phyloP scores from a whole-genome alignment of 1,139 yeast species.

The Pichia inconspicua region DNA sequence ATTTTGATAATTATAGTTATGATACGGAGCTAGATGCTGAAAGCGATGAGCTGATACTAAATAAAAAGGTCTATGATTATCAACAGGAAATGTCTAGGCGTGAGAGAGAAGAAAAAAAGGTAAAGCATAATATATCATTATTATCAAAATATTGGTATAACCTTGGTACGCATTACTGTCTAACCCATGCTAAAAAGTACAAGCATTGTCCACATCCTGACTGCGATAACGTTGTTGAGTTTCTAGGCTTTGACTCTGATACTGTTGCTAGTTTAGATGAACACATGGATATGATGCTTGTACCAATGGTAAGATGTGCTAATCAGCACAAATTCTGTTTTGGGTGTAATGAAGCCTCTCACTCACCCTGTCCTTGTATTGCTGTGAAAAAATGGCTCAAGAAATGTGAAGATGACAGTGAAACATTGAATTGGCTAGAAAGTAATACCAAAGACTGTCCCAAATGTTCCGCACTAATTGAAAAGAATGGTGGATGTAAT shows the following conservation, averaged over 20 bases:
- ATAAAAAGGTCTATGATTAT: slow-evolving; percentile 20
- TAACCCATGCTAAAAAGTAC: slow-evolving; percentile 38
- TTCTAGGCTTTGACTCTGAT: slow-evolving; percentile 31
- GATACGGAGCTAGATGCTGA: slow-evolving; percentile 8
- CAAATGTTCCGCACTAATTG: slow-evolving; percentile 46
- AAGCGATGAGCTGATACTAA: not conserved
- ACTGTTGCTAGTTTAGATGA: slow-evolving; percentile 30
- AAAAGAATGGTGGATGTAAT: slow-evolving; percentile 87
- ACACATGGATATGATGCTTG: slow-evolving; percentile 28
- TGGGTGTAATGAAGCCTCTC: slow-evolving; percentile 65
- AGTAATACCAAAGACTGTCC: slow-evolving; percentile 85
- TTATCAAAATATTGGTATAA: slow-evolving; percentile 22
- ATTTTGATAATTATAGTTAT: not conserved
- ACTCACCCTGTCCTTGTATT: slow-evolving; percentile 75
- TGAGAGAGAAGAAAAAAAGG: slow-evolving; percentile 18
- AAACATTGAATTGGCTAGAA: slow-evolving; percentile 83
- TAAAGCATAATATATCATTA: slow-evolving; percentile 19
- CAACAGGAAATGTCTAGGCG: slow-evolving; percentile 18
- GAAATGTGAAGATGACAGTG: slow-evolving; percentile 81
- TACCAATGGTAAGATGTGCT: slow-evolving; percentile 65
- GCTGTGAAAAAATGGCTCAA: slow-evolving; percentile 66
- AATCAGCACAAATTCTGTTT: slow-evolving; percentile 73
- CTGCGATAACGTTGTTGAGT: slow-evolving; percentile 56
- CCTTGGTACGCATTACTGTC: slow-evolving; percentile 43
- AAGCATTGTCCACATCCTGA: slow-evolving; percentile 88